phyloP scores from a whole-genome alignment of 257 asterid genomes.

The Scutellaria galericulata region DNA sequence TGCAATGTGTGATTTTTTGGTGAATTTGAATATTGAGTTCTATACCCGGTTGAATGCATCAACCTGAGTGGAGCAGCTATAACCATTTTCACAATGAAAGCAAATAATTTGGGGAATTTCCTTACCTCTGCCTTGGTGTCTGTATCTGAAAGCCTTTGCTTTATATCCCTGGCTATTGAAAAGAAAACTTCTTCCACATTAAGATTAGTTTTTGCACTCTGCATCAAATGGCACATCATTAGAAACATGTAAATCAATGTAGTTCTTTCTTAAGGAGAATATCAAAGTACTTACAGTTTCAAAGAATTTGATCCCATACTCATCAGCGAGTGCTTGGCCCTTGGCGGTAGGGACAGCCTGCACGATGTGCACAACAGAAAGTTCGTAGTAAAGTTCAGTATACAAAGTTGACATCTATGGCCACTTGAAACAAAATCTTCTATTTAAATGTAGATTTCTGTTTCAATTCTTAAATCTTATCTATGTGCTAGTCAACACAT shows the following conservation, averaged over 20 bases:
- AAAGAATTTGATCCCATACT: slow-evolving; percentile 78
- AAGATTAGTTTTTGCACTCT: slow-evolving; percentile 89
- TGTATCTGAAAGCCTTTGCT: slow-evolving; percentile 80
- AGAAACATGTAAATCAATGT: background rate
- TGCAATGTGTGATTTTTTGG: too few species aligned
- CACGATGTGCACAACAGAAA: slow-evolving; percentile 19
- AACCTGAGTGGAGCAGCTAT: background rate
- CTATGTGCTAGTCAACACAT: slow-evolving; percentile 2
- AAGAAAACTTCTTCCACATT: slow-evolving; percentile 93
- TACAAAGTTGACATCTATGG: background rate
- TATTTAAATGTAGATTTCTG: background rate
- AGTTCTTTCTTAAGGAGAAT: background rate
- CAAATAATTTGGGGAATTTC: background rate
- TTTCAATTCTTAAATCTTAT: background rate
- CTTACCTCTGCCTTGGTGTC: slow-evolving; percentile 78
- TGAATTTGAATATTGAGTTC: too few species aligned
- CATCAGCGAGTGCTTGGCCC: slow-evolving; percentile 85
- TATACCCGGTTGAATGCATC: too few species aligned
- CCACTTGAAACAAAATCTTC: slow-evolving; percentile 15
- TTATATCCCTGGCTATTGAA: slow-evolving; percentile 83
- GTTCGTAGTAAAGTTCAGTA: background rate
- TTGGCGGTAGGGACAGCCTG: slow-evolving; percentile 53
- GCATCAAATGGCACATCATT: slow-evolving; percentile 32
- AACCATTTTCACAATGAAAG: background rate
- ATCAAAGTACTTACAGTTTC: slow-evolving; percentile 65